These are phyloP conservation scores for Cyberlindnera amylophila DNA, from an alignment of 805 yeast species.

Conservation along the genomic window DNA sequence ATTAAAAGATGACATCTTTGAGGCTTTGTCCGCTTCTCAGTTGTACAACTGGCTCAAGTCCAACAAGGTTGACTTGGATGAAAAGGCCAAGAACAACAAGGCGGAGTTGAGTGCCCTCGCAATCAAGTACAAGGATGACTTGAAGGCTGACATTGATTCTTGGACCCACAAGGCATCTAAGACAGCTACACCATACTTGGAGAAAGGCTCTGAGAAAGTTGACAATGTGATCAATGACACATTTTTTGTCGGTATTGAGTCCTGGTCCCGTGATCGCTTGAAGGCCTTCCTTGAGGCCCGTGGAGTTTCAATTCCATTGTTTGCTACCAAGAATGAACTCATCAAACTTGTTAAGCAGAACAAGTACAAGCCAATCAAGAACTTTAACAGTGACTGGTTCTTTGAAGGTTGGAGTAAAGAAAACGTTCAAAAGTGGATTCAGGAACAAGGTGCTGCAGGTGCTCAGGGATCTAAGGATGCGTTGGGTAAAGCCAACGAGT, in stretches of 20 bases:
- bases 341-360: slow-evolving; percentile 36
- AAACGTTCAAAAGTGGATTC: slow-evolving; percentile 38
- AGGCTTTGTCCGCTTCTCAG: slow-evolving; percentile 52
- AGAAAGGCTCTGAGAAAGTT: slow-evolving; percentile 31
- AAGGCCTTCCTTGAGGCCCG: slow-evolving; percentile 39
- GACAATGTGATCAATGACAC: slow-evolving; percentile 41
- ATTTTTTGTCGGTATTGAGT: slow-evolving; percentile 41
- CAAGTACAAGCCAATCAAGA: slow-evolving; percentile 34
- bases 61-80: slow-evolving; percentile 39
- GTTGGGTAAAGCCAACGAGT: slow-evolving; percentile 23
- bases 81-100: slow-evolving; percentile 31
- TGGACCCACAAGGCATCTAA: slow-evolving; percentile 32
- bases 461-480: slow-evolving; percentile 20
- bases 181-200: slow-evolving; percentile 33
- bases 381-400: slow-evolving; percentile 28
- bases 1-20: slow-evolving; percentile 41
- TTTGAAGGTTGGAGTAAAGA: slow-evolving; percentile 39
- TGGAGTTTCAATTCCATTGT: slow-evolving; percentile 35
- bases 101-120: slow-evolving; percentile 36
- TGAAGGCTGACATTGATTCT: slow-evolving; percentile 37
- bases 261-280: slow-evolving; percentile 45
- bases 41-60: slow-evolving; percentile 49
- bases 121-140: slow-evolving; percentile 29
- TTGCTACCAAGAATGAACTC: slow-evolving; percentile 38
- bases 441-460: slow-evolving; percentile 28